phyloP scores from a whole-genome alignment of 441 rosid genomes.

The Francoa sonchifolia region DNA sequence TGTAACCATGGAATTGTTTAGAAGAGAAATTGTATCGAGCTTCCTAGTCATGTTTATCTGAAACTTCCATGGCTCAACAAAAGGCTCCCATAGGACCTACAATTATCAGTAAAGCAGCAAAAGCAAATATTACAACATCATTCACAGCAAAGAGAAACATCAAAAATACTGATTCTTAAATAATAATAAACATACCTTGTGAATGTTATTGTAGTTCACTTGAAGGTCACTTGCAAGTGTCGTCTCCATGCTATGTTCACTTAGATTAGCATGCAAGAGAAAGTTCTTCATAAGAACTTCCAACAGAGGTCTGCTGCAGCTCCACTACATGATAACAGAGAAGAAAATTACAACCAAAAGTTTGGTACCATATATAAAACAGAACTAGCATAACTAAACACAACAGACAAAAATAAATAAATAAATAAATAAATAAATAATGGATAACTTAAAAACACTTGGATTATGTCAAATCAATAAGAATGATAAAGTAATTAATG shows the following conservation, averaged over 20 bases:
- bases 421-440: no score
- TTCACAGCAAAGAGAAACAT: slow-evolving; percentile 10
- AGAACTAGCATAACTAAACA: no score
- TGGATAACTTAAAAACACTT: no score
- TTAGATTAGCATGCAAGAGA: slow-evolving; percentile 29
- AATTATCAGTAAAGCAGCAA: slow-evolving; percentile 7
- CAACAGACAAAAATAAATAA: no score
- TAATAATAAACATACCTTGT: slow-evolving; percentile 42
- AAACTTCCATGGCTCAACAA: slow-evolving; percentile 85
- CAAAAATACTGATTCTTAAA: slow-evolving; percentile 1
- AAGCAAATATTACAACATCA: slow-evolving; percentile 14
- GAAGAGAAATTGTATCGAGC: slow-evolving; percentile 40
- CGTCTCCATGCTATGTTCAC: slow-evolving; percentile 37
- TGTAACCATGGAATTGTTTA: slow-evolving; percentile 39
- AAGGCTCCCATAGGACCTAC: slow-evolving; percentile 92
- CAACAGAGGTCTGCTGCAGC: slow-evolving; percentile 66
- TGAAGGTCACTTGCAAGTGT: slow-evolving; percentile 51
- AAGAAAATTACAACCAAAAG: slow-evolving; percentile 11
- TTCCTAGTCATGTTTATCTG: slow-evolving; percentile 38
- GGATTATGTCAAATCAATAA: no score
- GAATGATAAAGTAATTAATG: no score
- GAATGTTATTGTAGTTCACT: slow-evolving; percentile 75
- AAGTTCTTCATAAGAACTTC: slow-evolving; percentile 51
- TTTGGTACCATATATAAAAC: no score
- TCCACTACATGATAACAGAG: slow-evolving; percentile 60